Evolutionary conservation across 495 filamentous ascomycete species (phyloP), one percentile per base, ranked within the genome.

Genomic region (Aspergillus nidulans): DNA sequence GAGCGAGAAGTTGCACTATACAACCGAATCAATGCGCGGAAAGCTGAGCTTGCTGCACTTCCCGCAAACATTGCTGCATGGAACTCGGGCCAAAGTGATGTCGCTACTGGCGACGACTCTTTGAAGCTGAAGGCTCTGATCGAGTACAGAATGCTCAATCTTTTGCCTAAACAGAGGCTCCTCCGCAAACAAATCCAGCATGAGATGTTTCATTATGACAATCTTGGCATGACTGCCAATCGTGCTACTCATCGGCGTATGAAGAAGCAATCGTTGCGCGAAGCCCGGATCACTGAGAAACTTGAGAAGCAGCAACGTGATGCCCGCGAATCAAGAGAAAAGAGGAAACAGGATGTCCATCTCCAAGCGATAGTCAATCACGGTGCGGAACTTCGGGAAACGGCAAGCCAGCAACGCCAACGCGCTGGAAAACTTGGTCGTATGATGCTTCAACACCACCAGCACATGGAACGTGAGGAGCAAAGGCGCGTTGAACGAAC

Each of bases 241-340:
- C 85, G 94, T 15, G 81, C 88, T 24, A 80, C 83, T 60, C 96
- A 95, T 65, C 87, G 94, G 21, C 85, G 92, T 19, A 90, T 92
- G 77, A 98, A 97, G 85, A 96, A 95, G 70, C 92, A 96, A 63
- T 91, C 88, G 21, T 76, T 97, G 47, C 85, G 92, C n/a, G 94
- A 98, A 69, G 95, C 94, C 30, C 86, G 94, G 30, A 91, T 97
- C 60, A 98, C 94, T 3, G 94, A 98, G 79, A 97, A 95, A 66
- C 81, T 98, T 2, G 94, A 98, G 81, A 97, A 97, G 75, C 91
- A 97, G 67, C 95, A 97, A 66, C 88, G 94, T 46, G 92, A 97
- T 69, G 91, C 91, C 52, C 87, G 94, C 39, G 94, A 97, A 72
- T 87, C 84, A 28, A 84, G 91, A 39, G 95, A 98, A 73, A 92